Conservation (phyloP, 768 basidiomycete species). For the Leccinum uliginosum region DNA sequence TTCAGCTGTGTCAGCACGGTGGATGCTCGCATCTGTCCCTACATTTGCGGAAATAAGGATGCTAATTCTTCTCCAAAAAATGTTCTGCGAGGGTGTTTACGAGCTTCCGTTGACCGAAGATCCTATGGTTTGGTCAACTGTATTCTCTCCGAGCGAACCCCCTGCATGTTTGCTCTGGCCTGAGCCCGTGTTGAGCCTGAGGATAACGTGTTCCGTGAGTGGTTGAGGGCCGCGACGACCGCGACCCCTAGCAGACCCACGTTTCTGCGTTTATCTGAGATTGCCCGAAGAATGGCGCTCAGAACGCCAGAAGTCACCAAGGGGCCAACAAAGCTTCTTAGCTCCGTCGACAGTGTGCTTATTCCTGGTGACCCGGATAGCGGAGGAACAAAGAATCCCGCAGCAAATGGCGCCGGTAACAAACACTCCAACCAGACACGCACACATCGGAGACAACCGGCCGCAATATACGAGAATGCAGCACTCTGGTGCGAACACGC, state of each 20-base stretch:
- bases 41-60: slow-evolving; percentile 18
- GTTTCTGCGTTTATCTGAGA: slow-evolving; percentile 17
- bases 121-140: slow-evolving; percentile 5
- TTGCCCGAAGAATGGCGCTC: slow-evolving; percentile 4
- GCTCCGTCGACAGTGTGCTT: slow-evolving; percentile 12
- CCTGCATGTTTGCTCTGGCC: slow-evolving; percentile 1
- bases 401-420: neutral
- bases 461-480: slow-evolving; percentile 10
- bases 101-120: slow-evolving; percentile 10
- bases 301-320: slow-evolving; percentile 14
- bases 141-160: slow-evolving; percentile 4
- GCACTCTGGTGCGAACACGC: neutral
- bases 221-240: neutral
- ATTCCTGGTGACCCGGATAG: slow-evolving; percentile 20
- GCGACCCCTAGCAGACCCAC: neutral
- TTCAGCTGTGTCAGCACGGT: slow-evolving; percentile 6
- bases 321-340: slow-evolving; percentile 3
- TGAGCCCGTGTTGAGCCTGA: neutral
- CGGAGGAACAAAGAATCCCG: slow-evolving; percentile 1
- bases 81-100: slow-evolving; percentile 8
- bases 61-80: slow-evolving; percentile 8
- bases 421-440: slow-evolving; percentile 1
- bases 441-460: slow-evolving; percentile 14
- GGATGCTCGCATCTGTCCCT: neutral
- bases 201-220: neutral